phyloP scores from a whole-genome alignment of 2,329 filamentous ascomycete species.

The Blumeria hordei region DNA sequence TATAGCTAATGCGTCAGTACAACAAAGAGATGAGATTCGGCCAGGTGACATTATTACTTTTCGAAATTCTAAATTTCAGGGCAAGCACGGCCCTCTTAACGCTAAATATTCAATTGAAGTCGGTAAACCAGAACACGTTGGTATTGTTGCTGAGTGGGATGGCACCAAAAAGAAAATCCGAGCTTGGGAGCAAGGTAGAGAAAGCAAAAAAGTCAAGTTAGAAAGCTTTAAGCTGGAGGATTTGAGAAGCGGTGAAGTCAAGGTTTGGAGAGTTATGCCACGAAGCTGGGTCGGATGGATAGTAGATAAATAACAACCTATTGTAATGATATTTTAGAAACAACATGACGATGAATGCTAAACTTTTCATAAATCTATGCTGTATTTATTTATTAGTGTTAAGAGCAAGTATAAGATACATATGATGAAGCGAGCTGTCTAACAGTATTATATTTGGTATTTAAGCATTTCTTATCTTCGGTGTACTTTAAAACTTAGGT shows the following conservation, averaged over 20 bases:
- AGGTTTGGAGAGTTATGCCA: conserved; percentile 91
- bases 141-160: conserved; percentile 86
- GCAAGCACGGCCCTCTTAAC: conserved; percentile 86
- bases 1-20: conserved; percentile 75
- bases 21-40: conserved; percentile 79
- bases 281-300: conserved; percentile 84
- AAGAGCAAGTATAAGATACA: too few species aligned
- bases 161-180: conserved; percentile 94
- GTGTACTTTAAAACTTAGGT: too few species aligned
- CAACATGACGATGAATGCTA: too few species aligned
- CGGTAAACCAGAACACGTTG: conserved; percentile 69
- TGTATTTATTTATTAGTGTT: too few species aligned
- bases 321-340: too few species aligned
- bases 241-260: conserved; percentile 76
- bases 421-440: too few species aligned
- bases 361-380: too few species aligned
- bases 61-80: conserved; percentile 82
- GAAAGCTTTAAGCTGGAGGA: conserved; percentile 92
- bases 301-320: conserved; percentile 22
- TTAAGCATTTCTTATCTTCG: too few species aligned
- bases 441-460: too few species aligned
- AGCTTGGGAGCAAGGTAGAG: conserved; percentile 83
- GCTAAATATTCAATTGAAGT: conserved; percentile 79
- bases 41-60: conserved; percentile 81
- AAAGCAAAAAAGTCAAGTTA: conserved; percentile 78